Base-by-base conservation (phyloP, 805 yeast species). In the Hanseniaspora clermontiae region DNA sequence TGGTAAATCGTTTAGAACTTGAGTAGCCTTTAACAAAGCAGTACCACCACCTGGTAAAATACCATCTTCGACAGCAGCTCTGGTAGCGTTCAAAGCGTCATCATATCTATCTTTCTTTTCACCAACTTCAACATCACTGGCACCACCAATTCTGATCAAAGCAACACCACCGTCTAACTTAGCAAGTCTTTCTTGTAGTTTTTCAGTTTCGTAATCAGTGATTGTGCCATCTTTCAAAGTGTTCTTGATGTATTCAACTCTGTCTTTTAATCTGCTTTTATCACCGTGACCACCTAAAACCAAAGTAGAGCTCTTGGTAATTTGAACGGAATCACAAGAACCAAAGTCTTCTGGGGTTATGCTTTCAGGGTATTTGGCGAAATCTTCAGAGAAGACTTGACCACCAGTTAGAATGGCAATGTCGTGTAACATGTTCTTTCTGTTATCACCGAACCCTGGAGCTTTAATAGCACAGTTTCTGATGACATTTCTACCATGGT, bases 41-140 rank as follows among this genome's bases (percentile, higher is more conserved):
- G 97, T 88, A 75, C 98, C 98, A 72, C 98, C 98, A 76, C 98
- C 98, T 68, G 98, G 98, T 63, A 93, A 79, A 69, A 93, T 89
- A 75, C 98, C 98, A 74, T 88, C 96, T 74, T 91, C 91, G 61
- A 93, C 96, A 62, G 98, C 98, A 58, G 98, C 97, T 74, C 97
- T 88, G 55, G 97, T 93, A 57, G 98, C 97, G 70, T 93, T 91
- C 70, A 93, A 79, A 31, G 98, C 97, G 76, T 93, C 98, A 66
- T 93, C 97, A 68, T 89, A 87, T 75, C 98, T 85, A 72, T 93
- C 98, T 78, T 93, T 93, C 93, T 93, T 93, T 79, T 93, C 98
- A 68, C 97, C 95, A 63, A 93, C 98, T 76, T 93, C 97, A 63
- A 93, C 86, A 76, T 93, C 97, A 24, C 96, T 85, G 48, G 95